Evolutionary conservation across 139 green algal species (phyloP), one percentile per base, ranked within the genome.

Genomic region (Eudorina sp.): DNA sequence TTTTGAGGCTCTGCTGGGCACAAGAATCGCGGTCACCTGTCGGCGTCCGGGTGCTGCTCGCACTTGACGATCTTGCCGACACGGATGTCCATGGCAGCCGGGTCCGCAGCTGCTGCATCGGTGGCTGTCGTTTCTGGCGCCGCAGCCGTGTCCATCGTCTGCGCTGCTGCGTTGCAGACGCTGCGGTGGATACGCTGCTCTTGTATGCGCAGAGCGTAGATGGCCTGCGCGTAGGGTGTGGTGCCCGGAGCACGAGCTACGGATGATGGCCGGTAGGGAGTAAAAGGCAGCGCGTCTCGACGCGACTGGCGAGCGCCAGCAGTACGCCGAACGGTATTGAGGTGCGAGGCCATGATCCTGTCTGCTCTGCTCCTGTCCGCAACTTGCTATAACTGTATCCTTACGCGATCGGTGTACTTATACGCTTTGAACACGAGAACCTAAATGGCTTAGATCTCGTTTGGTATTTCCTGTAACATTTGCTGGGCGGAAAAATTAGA

Each of bases 1-100:
- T n/a, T n/a, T n/a, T n/a, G n/a, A n/a, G n/a, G n/a, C n/a, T n/a
- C n/a, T n/a, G n/a, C n/a, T n/a, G n/a, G n/a, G n/a, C n/a, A n/a
- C n/a, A n/a, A n/a, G n/a, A n/a, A n/a, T n/a, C n/a, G n/a, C n/a
- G n/a, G n/a, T n/a, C 36, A 78, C 81, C 81, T 87, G 77, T 97
- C 94, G 0, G 94, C 94, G 69, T 97, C 94, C 9, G 94, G 92
- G 72, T 97, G 94, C 80, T 91, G 86, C 66, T 95, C 88, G n/a
- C 76, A 77, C 40, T 84, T 89, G 8, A 97, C 43, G 74, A 95
- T 95, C 29, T 88, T 92, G 34, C 94, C 93, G 7, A 95, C 90
- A 5, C 93, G 89, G 68, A 96, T 94, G 82, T 96, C 94, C 40
- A 94, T 88, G 8, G 91, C 66, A 2, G 73, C 77, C 2, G 91